Conservation (phyloP, 192 early-diverging fungal species). For the Coemansia sp. region DNA sequence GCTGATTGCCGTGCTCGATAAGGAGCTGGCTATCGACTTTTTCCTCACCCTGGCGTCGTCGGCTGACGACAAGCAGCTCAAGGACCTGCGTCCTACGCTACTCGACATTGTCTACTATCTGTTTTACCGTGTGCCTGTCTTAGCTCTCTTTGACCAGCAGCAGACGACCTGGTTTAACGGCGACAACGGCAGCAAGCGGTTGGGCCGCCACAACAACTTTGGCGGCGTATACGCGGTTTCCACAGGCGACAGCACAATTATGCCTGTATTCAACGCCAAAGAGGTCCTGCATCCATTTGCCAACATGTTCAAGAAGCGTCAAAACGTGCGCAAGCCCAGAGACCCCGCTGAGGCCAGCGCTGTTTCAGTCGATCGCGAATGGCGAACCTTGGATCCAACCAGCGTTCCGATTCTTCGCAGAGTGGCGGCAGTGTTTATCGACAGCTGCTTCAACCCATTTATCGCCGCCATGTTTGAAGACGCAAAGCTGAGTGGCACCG, state of each 20-base stretch:
- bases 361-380: conserved; percentile 26
- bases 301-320: conserved; percentile 28
- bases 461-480: conserved; percentile 42
- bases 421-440: conserved; percentile 37
- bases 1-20: conserved; percentile 57
- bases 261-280: conserved; percentile 46
- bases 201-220: conserved; percentile 63
- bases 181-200: conserved; percentile 19
- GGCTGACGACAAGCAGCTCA: conserved; percentile 57
- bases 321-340: conserved; percentile 20
- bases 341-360: background rate
- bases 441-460: conserved; percentile 52
- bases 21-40: conserved; percentile 65
- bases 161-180: conserved; percentile 21
- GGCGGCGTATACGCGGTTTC: conserved; percentile 65
- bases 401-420: conserved; percentile 32
- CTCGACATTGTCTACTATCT: conserved; percentile 50
- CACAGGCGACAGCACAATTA: conserved; percentile 42
- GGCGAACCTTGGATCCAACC: conserved; percentile 26
- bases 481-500: conserved; percentile 8
- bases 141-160: conserved; percentile 31
- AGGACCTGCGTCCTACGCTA: conserved; percentile 35
- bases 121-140: conserved; percentile 46
- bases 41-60: conserved; percentile 73
- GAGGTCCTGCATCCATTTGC: conserved; percentile 48